phyloP scores from a whole-genome alignment of 2,329 filamentous ascomycete genomes.

The Pleomassaria siparia region DNA sequence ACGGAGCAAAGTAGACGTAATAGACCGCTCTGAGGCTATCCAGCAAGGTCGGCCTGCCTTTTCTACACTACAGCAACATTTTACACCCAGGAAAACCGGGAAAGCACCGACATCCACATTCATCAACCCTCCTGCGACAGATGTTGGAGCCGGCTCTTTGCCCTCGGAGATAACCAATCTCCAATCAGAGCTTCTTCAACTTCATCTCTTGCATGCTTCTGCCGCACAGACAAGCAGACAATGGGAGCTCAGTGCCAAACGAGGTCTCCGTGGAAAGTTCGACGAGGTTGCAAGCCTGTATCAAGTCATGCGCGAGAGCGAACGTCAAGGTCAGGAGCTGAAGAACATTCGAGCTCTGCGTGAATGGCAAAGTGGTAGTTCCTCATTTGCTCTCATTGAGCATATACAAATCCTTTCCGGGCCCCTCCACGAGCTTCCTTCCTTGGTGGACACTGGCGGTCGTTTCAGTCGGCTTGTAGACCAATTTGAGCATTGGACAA shows the following conservation, averaged over 20 bases:
- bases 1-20: constrained; percentile 18
- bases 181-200: constrained; percentile 43
- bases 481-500: constrained; percentile 37
- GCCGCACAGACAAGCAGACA: constrained; percentile 21
- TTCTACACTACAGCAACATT: constrained; percentile 44
- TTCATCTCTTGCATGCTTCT: constrained; percentile 38
- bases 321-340: constrained; percentile 39
- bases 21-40: constrained; percentile 10
- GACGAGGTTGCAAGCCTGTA: constrained; percentile 41
- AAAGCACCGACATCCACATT: constrained; percentile 41
- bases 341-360: constrained; percentile 39
- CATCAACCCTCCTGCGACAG: constrained; percentile 30
- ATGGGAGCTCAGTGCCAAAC: constrained; percentile 40
- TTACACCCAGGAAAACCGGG: constrained; percentile 39
- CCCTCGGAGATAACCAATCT: constrained; percentile 33
- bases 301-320: constrained; percentile 37
- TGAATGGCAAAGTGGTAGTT: constrained; percentile 34
- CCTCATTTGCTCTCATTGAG: constrained; percentile 31
- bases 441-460: constrained; percentile 34
- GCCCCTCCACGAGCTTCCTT: constrained; percentile 40
- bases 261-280: constrained; percentile 33
- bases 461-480: constrained; percentile 31
- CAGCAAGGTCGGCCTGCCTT: constrained; percentile 35
- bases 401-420: constrained; percentile 40
- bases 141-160: constrained; percentile 19